Percentiles rank a stretch among this genome's conserved stretches.
Evolutionary conservation across 768 basidiomycete species (phyloP).

Genomic region (Lactifluus echinatus): DNA sequence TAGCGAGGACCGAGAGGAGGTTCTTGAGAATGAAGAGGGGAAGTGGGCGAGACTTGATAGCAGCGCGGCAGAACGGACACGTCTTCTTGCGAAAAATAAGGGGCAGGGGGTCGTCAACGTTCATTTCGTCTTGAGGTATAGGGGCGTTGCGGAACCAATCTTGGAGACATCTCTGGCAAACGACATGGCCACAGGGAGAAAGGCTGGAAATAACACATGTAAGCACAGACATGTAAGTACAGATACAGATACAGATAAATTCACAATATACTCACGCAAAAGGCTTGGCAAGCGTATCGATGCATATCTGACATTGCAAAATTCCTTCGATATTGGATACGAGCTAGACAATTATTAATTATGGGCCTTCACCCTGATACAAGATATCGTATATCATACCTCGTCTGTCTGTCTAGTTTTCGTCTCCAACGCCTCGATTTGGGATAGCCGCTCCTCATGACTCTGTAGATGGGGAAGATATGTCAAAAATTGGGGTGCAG

Average conservation of each 20-base stretch:
- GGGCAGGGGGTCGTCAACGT: conserved; percentile 35
- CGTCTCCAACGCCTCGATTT: conserved; percentile 36
- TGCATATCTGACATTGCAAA: conserved; percentile 69
- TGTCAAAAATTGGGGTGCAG: not conserved
- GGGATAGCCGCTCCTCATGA: conserved; percentile 38
- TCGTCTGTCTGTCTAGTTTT: conserved; percentile 49
- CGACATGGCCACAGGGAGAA: conserved; percentile 69
- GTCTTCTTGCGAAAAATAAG: conserved; percentile 55
- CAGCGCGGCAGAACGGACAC: conserved; percentile 63
- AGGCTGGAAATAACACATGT: conserved; percentile 34
- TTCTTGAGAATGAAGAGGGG: conserved; percentile 64
- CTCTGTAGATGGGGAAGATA: conserved; percentile 25
- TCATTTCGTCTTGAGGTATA: conserved; percentile 36
- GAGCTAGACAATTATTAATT: conserved; percentile 30
- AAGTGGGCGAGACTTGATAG: conserved; percentile 48
- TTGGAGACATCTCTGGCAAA: conserved; percentile 64
- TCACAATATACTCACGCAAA: conserved; percentile 44
- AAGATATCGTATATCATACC: conserved; percentile 30
- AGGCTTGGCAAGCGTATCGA: conserved; percentile 57
- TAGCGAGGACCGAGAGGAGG: conserved; percentile 41
- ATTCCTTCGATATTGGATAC: conserved; percentile 48
- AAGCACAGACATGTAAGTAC: too few relatives aligned
- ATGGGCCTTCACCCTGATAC: not conserved
- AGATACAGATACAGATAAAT: conserved; percentile 1
- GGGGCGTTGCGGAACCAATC: conserved; percentile 74